Evolutionary conservation across 2,329 filamentous ascomycete species (phyloP).

Genomic region (Sclerotinia glacialis): DNA sequence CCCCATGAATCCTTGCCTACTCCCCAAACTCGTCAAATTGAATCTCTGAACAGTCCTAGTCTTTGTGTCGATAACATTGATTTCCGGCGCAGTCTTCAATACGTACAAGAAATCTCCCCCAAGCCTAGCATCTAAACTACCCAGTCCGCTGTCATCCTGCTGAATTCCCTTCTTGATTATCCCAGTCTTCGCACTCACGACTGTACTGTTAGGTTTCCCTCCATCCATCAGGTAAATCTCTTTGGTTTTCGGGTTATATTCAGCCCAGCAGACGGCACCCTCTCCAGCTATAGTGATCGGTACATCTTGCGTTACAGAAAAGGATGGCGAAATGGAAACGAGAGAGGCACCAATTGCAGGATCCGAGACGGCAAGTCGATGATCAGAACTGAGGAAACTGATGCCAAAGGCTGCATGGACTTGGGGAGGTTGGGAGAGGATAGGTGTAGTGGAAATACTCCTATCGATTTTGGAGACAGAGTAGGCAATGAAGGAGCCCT

Average conservation of each 20-base stretch:
- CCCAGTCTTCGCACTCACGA: slow-evolving; percentile 24
- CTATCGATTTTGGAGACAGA: slow-evolving; percentile 7
- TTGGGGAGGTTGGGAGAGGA: slow-evolving; percentile 21
- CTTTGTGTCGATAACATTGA: slow-evolving; percentile 22
- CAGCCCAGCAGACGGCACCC: slow-evolving; percentile 27
- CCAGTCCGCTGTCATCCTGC: slow-evolving; percentile 14
- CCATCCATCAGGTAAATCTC: slow-evolving; percentile 24
- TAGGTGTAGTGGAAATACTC: slow-evolving; percentile 20
- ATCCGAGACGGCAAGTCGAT: slow-evolving; percentile 23
- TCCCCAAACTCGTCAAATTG: slow-evolving; percentile 25
- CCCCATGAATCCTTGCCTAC: slow-evolving; percentile 25
- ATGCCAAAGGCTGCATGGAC: slow-evolving; percentile 26
- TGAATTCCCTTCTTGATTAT: slow-evolving; percentile 15
- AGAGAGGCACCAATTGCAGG: slow-evolving; percentile 25
- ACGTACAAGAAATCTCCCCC: slow-evolving; percentile 25
- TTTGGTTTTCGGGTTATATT: slow-evolving; percentile 23
- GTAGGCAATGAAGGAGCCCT: slow-evolving; percentile 27
- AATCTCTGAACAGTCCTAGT: slow-evolving; percentile 23
- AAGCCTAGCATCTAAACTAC: slow-evolving; percentile 24
- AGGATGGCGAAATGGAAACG: slow-evolving; percentile 21
- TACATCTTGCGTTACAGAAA: slow-evolving; percentile 15
- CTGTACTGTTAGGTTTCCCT: slow-evolving; percentile 19
- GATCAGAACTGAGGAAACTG: slow-evolving; percentile 25
- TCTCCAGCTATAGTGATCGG: slow-evolving; percentile 20
- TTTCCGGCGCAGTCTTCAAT: slow-evolving; percentile 15